A percentile compares a stretch with the other conserved stretches of the same genome.
Evolutionary conservation across 371 early-diverging fungal genomes (phyloP).

Genomic region (Saksenaea vasiformis): DNA sequence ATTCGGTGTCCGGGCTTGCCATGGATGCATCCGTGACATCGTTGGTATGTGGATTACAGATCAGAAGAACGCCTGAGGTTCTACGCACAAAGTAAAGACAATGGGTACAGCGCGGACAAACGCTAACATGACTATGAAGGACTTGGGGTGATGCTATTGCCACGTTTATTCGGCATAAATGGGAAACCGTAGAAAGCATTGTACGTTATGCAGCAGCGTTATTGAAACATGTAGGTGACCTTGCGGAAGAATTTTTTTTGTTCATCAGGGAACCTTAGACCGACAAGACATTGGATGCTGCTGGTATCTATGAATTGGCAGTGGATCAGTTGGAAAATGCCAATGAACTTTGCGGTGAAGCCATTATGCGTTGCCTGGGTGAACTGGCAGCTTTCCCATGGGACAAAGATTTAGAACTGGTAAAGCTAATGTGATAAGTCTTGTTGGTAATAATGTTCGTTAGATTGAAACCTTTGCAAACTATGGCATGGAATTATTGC

Average conservation of each 20-base stretch:
- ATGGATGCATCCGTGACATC: constrained; percentile 19
- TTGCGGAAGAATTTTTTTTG: neutral
- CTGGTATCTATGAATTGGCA: constrained; percentile 31
- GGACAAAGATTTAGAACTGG: constrained; percentile 33
- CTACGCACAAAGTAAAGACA: constrained; percentile 28
- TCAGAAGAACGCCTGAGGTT: constrained; percentile 39
- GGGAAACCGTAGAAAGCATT: constrained; percentile 36
- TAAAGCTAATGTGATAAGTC: constrained; percentile 1
- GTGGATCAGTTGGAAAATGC: constrained; percentile 47
- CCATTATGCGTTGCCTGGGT: constrained; percentile 36
- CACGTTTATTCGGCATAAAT: constrained; percentile 37
- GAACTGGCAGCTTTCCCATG: constrained; percentile 30
- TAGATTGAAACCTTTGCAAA: constrained; percentile 29
- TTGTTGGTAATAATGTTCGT: neutral
- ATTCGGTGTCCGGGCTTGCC: constrained; percentile 13
- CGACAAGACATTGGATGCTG: constrained; percentile 27
- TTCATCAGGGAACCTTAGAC: neutral
- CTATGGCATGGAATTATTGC: constrained; percentile 36
- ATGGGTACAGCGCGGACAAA: neutral
- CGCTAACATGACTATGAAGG: constrained; percentile 10
- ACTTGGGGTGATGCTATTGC: constrained; percentile 44
- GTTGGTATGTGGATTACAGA: constrained; percentile 19
- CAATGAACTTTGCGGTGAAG: constrained; percentile 39
- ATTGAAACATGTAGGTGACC: neutral
- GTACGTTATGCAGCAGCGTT: constrained; percentile 27